Conservation (phyloP, 2,329 filamentous ascomycete genomes). For the Colletotrichum zoysiae region DNA sequence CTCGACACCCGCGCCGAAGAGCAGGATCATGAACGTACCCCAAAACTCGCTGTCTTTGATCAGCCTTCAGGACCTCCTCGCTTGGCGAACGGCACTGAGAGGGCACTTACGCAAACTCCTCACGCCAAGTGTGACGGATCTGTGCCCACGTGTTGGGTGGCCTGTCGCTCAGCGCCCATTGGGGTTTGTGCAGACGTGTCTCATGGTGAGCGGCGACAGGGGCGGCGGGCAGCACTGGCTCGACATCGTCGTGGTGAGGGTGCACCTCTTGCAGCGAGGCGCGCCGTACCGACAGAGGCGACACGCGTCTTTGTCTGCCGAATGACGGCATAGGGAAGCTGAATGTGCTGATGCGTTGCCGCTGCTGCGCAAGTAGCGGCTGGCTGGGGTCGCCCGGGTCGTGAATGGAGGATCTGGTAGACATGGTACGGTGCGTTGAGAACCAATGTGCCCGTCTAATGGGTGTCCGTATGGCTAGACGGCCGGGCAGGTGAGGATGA, state of each 20-base stretch:
- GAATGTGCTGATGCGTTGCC: conserved; percentile 28
- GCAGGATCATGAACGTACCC: conserved; percentile 38
- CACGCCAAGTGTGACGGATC: conserved; percentile 32
- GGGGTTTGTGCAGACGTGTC: conserved; percentile 38
- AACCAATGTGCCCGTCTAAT: too few relatives aligned
- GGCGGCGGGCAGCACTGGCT: conserved; percentile 35
- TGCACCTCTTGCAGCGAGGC: conserved; percentile 38
- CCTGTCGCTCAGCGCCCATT: conserved; percentile 38
- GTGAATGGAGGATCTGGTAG: conserved; percentile 30
- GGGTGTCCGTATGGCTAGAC: neutral
- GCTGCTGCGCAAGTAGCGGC: conserved; percentile 27
- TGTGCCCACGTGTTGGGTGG: conserved; percentile 37
- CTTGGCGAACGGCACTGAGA: too few relatives aligned
- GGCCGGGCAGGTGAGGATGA: neutral
- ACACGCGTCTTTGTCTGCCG: conserved; percentile 15
- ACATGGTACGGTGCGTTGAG: conserved; percentile 13
- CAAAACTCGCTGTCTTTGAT: conserved; percentile 31
- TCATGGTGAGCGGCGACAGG: conserved; percentile 34
- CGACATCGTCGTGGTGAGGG: conserved; percentile 33
- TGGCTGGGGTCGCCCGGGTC: conserved; percentile 33
- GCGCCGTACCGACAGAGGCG: conserved; percentile 23
- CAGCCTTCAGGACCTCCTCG: neutral
- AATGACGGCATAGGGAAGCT: conserved; percentile 22
- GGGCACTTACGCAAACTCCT: conserved; percentile 33
- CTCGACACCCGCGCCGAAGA: conserved; percentile 39